A percentile compares a stretch with the other conserved stretches of the same genome.
These are phyloP conservation scores for Coleophoma eucalyptorum DNA, from an alignment of 2,329 filamentous ascomycete genomes.

Conservation along the genomic window DNA sequence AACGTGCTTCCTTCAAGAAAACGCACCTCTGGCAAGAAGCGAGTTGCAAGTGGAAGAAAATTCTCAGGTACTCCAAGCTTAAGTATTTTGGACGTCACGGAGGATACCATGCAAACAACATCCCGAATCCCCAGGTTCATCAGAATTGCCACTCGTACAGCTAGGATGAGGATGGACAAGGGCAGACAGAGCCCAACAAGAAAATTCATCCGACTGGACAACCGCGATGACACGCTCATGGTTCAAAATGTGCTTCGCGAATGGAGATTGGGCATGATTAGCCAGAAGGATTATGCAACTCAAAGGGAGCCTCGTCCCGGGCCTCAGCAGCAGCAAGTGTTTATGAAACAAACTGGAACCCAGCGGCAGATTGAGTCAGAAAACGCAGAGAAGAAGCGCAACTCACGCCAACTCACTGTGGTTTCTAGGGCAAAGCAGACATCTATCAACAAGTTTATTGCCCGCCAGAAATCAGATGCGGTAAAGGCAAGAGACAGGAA, in stretches of 20 bases:
- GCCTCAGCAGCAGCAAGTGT: not conserved
- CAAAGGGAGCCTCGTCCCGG: not conserved
- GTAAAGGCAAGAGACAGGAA: too few species aligned
- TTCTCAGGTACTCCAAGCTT: slow-evolving; percentile 40
- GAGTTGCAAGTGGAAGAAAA: not conserved
- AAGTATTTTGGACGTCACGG: slow-evolving; percentile 55
- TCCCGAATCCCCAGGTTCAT: slow-evolving; percentile 49
- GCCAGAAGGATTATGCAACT: slow-evolving; percentile 7
- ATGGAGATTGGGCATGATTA: slow-evolving; percentile 43
- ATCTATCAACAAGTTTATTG: slow-evolving; percentile 28
- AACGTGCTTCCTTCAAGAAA: not conserved
- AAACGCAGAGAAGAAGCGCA: not conserved
- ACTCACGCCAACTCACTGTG: slow-evolving; percentile 9
- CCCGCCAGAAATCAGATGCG: slow-evolving; percentile 4
- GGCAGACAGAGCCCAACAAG: slow-evolving; percentile 51
- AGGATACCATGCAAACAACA: slow-evolving; percentile 25
- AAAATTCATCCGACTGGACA: slow-evolving; percentile 59
- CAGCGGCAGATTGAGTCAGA: not conserved
- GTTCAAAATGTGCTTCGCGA: slow-evolving; percentile 46
- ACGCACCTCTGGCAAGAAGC: not conserved
- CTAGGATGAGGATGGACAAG: slow-evolving; percentile 39
- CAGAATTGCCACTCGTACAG: slow-evolving; percentile 57
- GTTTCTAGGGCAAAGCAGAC: slow-evolving; percentile 16
- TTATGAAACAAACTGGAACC: not conserved
- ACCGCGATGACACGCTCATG: slow-evolving; percentile 56